These are phyloP conservation scores for Cladophialophora exuberans DNA, from an alignment of 2,329 filamentous ascomycete genomes.

Conservation along the genomic window DNA sequence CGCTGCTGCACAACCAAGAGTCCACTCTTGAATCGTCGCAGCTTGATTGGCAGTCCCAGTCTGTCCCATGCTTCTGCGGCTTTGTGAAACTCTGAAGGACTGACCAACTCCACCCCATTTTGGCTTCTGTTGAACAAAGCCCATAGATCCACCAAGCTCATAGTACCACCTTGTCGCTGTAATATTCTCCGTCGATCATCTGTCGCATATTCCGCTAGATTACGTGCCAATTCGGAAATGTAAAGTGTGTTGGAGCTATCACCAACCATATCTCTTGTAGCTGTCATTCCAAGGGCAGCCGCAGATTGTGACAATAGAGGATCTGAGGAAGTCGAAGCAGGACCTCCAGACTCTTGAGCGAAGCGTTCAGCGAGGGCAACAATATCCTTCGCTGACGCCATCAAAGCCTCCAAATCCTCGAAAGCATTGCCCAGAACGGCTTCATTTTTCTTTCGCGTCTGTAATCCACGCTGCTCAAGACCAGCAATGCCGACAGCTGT, in stretches of 20 bases:
- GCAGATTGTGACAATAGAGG: slow-evolving; percentile 80
- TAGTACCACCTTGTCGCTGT: slow-evolving; percentile 79
- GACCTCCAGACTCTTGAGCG: slow-evolving; percentile 65
- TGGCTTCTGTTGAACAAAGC: slow-evolving; percentile 91
- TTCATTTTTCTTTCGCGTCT: slow-evolving; percentile 90
- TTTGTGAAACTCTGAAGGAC: slow-evolving; percentile 87
- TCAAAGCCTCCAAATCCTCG: slow-evolving; percentile 92
- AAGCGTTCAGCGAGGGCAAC: slow-evolving; percentile 90
- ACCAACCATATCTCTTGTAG: slow-evolving; percentile 92
- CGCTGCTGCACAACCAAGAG: slow-evolving; percentile 90
- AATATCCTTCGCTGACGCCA: slow-evolving; percentile 97
- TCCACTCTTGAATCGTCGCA: slow-evolving; percentile 88
- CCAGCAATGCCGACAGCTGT: slow-evolving; percentile 88
- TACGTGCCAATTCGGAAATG: slow-evolving; percentile 81
- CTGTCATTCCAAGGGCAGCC: slow-evolving; percentile 82
- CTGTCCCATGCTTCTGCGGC: slow-evolving; percentile 87
- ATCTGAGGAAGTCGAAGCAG: slow-evolving; percentile 65
- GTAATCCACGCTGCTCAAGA: slow-evolving; percentile 80
- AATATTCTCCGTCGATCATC: slow-evolving; percentile 81
- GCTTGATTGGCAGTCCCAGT: slow-evolving; percentile 79
- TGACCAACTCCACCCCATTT: slow-evolving; percentile 92
- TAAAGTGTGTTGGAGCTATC: slow-evolving; percentile 80
- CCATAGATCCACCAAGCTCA: slow-evolving; percentile 89
- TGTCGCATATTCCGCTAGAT: slow-evolving; percentile 84
- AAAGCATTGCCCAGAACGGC: slow-evolving; percentile 91